Conservation (phyloP, 331 rosid species). For the Acacia concinna region DNA sequence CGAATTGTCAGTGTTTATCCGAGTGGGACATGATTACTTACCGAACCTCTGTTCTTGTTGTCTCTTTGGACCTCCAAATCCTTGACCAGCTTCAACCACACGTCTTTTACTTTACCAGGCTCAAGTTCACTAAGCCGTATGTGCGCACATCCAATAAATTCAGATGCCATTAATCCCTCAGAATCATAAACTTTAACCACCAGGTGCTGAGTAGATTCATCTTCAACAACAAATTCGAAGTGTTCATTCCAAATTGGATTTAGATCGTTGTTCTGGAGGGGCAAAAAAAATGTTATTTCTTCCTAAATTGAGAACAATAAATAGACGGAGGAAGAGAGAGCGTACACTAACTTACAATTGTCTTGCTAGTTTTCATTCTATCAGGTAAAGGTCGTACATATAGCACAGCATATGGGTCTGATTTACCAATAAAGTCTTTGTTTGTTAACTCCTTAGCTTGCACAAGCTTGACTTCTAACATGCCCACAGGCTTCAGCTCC, state of each 20-base stretch:
- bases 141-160: constrained; percentile 72
- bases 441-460: constrained; percentile 93
- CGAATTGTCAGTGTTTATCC: constrained; percentile 25
- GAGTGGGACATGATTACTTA: constrained; percentile 37
- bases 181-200: constrained; percentile 71
- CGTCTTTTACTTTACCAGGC: constrained; percentile 92
- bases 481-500: constrained; percentile 93
- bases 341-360: constrained; percentile 56
- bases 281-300: constrained; percentile 26
- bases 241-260: constrained; percentile 97
- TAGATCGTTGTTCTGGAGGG: constrained; percentile 81
- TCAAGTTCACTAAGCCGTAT: constrained; percentile 67
- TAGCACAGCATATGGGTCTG: constrained; percentile 86
- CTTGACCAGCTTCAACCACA: constrained; percentile 96
- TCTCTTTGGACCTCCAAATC: constrained; percentile 89
- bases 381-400: constrained; percentile 75
- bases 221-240: constrained; percentile 89
- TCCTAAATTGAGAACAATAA: constrained; percentile 30
- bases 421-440: constrained; percentile 91
- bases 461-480: constrained; percentile 94
- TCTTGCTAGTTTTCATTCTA: constrained; percentile 87
- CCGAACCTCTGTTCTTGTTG: constrained; percentile 89
- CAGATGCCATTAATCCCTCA: constrained; percentile 83
- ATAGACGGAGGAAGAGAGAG: not conserved
- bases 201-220: constrained; percentile 80